Percentiles rank a stretch among this genome's conserved stretches.
Evolutionary conservation across 129 eudicot genomes (phyloP).

Genomic region (Flaveria sonorensis): DNA sequence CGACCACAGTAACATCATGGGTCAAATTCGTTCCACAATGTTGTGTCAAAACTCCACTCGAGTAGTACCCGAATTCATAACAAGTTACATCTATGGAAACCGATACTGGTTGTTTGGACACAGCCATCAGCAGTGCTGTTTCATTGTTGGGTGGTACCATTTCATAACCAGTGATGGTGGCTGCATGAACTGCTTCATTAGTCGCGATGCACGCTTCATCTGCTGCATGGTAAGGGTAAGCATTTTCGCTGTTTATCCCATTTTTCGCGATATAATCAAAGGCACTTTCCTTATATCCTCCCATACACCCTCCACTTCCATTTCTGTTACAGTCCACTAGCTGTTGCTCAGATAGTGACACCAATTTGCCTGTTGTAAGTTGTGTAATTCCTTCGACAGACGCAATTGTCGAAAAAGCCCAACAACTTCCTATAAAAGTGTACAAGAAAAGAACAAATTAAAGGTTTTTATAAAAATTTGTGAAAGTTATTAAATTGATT

Average conservation of each 20-base stretch:
- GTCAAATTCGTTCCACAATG: slow-evolving; percentile 61
- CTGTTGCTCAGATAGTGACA: slow-evolving; percentile 58
- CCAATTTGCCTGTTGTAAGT: slow-evolving; percentile 41
- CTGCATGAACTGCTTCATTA: slow-evolving; percentile 17
- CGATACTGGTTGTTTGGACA: slow-evolving; percentile 32
- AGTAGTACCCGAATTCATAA: slow-evolving; percentile 16
- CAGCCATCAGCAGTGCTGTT: slow-evolving; percentile 21
- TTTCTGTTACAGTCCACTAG: slow-evolving; percentile 50
- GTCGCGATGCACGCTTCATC: slow-evolving; percentile 39
- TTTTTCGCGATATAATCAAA: slow-evolving; percentile 41
- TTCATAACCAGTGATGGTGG: slow-evolving; percentile 33
- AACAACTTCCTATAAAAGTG: slow-evolving; percentile 38
- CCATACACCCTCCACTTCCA: slow-evolving; percentile 41
- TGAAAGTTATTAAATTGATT: neutral
- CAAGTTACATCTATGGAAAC: slow-evolving; percentile 24
- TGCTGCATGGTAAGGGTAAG: slow-evolving; percentile 47
- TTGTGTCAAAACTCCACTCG: slow-evolving; percentile 34
- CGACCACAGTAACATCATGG: slow-evolving; percentile 78
- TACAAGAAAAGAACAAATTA: neutral
- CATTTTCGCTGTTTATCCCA: slow-evolving; percentile 44
- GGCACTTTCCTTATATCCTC: slow-evolving; percentile 49
- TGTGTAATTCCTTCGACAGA: slow-evolving; percentile 52
- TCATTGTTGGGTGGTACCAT: slow-evolving; percentile 39
- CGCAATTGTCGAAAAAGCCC: slow-evolving; percentile 59
- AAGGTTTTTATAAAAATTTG: too few species aligned